Base-by-base conservation (phyloP, 1,284 basidiomycete species). In the Boletus semigastroideus region DNA sequence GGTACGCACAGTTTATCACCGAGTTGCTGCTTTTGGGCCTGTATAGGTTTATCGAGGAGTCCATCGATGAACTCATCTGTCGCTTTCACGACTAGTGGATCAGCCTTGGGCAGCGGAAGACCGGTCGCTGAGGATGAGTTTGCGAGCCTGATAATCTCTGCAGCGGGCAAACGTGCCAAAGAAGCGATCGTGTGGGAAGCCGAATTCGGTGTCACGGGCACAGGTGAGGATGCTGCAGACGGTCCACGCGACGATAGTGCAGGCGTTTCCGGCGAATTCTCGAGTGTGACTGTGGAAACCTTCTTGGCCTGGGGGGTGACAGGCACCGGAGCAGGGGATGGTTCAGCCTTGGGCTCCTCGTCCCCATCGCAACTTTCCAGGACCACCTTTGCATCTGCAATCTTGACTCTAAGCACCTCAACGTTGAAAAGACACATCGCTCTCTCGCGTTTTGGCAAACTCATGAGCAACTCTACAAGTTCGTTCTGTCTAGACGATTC, bases 381-480 rank as follows among this genome's bases (percentile, higher is more conserved):
- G 16, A 95, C 87, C 60, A 82, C 76, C 72, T 86, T 88, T 10
- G 93, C 93, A 60, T 93, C 92, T 2, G 80, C 80, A 13, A 95
- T 76, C 71, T 95, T 95, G 20, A 75, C 76, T 48, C 83, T 79
- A 31, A 95, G 76, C 36, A 91, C 80, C 58, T 94, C 91, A 10
- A 78, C 76, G 60, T 93, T 95, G 78, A 95, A 95, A 39, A 95
- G 75, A 69, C 90, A 93, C 81, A 95, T 79, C 0, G 91, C 92
- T 4, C 92, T 83, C 59, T 96, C 93, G 58, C 90, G 84, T 71
- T 93, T 94, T 4, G 89, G 86, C 22, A 96, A 75, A 57, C 84
- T 85, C 80, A 92, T 88, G 33, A 95, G 72, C 48, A 95, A 75
- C 45, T 90, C 90, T 0, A 87, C 84, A 48, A 93, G 77, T 56